Conservation (phyloP, 163 green algal species). For the Volvox carteri region DNA sequence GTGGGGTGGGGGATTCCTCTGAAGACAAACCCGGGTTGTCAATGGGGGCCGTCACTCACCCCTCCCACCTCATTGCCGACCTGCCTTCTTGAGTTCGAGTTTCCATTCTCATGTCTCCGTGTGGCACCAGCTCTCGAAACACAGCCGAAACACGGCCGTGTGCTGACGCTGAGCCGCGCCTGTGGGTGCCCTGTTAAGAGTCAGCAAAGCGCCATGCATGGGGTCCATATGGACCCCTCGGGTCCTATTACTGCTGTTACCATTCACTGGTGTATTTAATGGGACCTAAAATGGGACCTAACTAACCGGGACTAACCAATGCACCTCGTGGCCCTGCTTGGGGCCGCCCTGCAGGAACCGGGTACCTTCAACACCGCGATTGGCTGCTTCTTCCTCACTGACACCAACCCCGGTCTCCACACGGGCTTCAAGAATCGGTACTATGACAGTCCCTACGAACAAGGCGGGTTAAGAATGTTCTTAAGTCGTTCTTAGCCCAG, state of each 20-base stretch:
- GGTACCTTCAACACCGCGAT: background rate
- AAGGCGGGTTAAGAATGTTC: too few species aligned
- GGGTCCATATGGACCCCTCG: background rate
- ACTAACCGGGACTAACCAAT: background rate
- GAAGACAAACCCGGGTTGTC: background rate
- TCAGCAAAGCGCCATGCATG: too few species aligned
- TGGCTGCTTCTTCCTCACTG: background rate
- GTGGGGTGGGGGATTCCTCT: background rate
- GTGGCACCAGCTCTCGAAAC: background rate
- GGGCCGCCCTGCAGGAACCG: background rate
- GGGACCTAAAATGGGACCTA: background rate
- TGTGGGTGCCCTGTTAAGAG: too few species aligned
- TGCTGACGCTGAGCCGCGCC: too few species aligned
- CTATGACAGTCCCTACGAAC: too few species aligned
- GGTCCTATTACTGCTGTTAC: background rate
- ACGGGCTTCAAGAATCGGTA: too few species aligned
- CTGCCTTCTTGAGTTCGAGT: background rate
- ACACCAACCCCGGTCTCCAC: too few species aligned
- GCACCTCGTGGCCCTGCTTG: background rate
- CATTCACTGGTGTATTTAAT: background rate
- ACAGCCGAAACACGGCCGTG: background rate
- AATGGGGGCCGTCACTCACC: background rate
- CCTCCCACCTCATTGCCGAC: background rate
- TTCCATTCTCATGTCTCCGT: background rate
- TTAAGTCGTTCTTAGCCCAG: too few species aligned